A percentile compares a stretch with the other conserved stretches of the same genome.
Conservation (phyloP, 2,329 filamentous ascomycete genomes). For the Elsinoe arachidis region DNA sequence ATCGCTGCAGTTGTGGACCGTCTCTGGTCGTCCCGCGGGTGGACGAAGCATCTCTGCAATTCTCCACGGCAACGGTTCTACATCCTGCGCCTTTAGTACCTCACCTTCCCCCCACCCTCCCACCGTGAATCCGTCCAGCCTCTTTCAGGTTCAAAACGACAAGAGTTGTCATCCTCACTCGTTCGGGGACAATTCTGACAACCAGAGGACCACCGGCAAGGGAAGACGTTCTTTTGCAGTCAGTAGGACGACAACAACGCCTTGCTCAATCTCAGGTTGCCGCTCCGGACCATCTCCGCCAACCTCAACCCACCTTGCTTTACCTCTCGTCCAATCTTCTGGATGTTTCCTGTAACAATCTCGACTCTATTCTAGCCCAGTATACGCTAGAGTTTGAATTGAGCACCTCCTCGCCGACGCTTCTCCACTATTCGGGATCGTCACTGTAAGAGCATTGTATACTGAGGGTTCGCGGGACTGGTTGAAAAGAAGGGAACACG, state of each 20-base stretch:
- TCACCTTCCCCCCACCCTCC: conserved; percentile 4
- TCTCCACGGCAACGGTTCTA: conserved; percentile 13
- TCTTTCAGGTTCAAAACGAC: conserved; percentile 10
- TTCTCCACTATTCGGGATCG: neutral
- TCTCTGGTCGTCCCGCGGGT: conserved; percentile 3
- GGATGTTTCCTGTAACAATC: neutral
- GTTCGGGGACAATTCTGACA: conserved; percentile 9
- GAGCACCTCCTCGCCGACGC: conserved; percentile 1
- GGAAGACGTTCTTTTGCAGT: conserved; percentile 4
- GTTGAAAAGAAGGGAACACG: neutral
- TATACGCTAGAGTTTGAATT: conserved; percentile 12
- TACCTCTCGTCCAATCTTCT: conserved; percentile 1
- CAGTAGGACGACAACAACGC: neutral
- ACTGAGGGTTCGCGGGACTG: neutral
- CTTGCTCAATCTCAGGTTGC: neutral
- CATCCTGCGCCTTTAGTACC: conserved; percentile 12
- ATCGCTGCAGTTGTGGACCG: neutral
- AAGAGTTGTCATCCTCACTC: conserved; percentile 13
- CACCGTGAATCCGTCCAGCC: conserved; percentile 1
- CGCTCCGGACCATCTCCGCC: neutral
- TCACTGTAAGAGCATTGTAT: conserved; percentile 9
- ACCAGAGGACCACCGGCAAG: neutral
- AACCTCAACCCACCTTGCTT: conserved; percentile 7
- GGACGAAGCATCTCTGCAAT: neutral
- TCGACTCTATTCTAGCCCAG: conserved; percentile 10